Evolutionary conservation across 2,329 filamentous ascomycete genomes (phyloP), one percentile per base, ranked within the genome.

Genomic region (Epichloe glyceriae): DNA sequence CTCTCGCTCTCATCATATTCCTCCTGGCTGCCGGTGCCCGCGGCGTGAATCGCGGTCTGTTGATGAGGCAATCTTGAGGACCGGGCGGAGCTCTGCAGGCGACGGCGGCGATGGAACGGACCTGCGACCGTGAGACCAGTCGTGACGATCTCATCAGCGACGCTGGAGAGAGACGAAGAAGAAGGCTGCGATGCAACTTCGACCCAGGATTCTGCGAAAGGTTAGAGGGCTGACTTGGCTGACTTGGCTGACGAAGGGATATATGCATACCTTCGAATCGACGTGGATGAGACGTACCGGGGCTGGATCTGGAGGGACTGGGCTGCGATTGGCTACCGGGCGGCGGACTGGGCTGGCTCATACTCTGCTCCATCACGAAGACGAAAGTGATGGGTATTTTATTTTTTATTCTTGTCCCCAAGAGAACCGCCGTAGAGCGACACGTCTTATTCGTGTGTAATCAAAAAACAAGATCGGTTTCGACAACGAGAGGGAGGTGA

Each of bases 1-100:
- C 79, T 95, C 65, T 94, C 89, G 55, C 86, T 94, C 71, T 95
- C 89, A 35, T 95, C 88, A 61, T 94, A 95, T 69, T 95, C 90
- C 59, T 95, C 90, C 64, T 95, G 88, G 61, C 90, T 95, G 67
- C 88, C 94, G 34, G 74, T 71, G 45, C 69, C 71, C 50, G 70
- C 69, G 49, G 67, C 61, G 20, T 70, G 70, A 38, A 69, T 61
- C 33, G 68, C 64, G 22, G 70, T 68, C 43, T 70, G 68, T 51
- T 71, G 67, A 50, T 67, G 70, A 20, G 61, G 61, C 17, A 68
- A 30, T 30, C 26, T 30, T 30, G 26, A 55, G 3, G 64, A 64
- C 52, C 65, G 60, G 20, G 62, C 55, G 10, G 64, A 57, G 12
- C 59, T 55, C 34, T 65, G 66, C 45, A 64, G 55, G 44, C 76